These are phyloP conservation scores for Myxozyma neglecta DNA, from an alignment of 805 yeast species.

Conservation along the genomic window DNA sequence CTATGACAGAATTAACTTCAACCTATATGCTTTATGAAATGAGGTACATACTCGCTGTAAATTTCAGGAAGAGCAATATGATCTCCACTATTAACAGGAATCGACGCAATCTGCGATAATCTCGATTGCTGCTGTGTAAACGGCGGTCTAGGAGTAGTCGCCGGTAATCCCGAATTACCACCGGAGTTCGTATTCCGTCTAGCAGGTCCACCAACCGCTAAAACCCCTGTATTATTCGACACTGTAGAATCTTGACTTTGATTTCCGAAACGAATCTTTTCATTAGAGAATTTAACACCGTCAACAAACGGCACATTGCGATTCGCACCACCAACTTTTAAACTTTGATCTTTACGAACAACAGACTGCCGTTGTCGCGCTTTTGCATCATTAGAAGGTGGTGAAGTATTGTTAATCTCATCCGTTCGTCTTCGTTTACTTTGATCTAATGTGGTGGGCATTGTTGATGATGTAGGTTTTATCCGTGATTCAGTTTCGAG, in stretches of 20 bases:
- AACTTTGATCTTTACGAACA: slow-evolving; percentile 4
- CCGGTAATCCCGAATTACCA: not conserved
- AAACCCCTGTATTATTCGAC: not conserved
- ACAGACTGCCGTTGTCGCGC: slow-evolving; percentile 5
- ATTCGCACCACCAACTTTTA: not conserved
- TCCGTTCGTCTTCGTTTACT: slow-evolving; percentile 30
- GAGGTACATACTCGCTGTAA: slow-evolving; percentile 36
- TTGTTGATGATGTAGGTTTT: not conserved
- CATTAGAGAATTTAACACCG: slow-evolving; percentile 41
- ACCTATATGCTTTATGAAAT: not conserved
- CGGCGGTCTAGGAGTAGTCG: slow-evolving; percentile 20
- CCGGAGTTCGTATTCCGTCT: slow-evolving; percentile 9
- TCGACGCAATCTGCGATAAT: slow-evolving; percentile 21
- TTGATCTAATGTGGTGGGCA: slow-evolving; percentile 13
- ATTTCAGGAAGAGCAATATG: slow-evolving; percentile 36
- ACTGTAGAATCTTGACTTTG: not conserved
- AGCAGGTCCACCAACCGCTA: not conserved
- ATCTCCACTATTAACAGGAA: slow-evolving; percentile 29
- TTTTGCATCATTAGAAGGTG: slow-evolving; percentile 2
- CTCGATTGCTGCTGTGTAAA: slow-evolving; percentile 1
- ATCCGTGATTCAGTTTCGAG: slow-evolving; percentile 2
- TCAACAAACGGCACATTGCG: slow-evolving; percentile 36
- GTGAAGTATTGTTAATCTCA: slow-evolving; percentile 18
- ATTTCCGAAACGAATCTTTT: slow-evolving; percentile 37
- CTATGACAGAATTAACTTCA: slow-evolving; percentile 31